These are phyloP conservation scores for Stylonectria norvegica DNA, from an alignment of 2,329 filamentous ascomycete species.

Conservation along the genomic window DNA sequence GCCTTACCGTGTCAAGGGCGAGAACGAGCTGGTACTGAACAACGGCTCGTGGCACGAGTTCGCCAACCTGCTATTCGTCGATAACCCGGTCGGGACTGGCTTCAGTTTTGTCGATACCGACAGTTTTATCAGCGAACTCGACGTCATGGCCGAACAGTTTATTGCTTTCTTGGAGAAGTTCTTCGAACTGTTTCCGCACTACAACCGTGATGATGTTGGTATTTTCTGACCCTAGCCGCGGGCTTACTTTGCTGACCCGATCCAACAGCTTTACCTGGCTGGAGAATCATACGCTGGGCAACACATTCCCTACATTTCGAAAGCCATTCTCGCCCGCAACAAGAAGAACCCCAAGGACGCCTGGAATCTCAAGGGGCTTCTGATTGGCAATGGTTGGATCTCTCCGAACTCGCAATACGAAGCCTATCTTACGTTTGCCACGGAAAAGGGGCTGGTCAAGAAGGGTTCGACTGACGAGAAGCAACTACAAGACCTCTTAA, in stretches of 20 bases:
- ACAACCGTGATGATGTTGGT: conserved; percentile 85
- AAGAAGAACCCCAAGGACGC: conserved; percentile 46
- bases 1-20: conserved; percentile 80
- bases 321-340: conserved; percentile 85
- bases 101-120: conserved; percentile 95
- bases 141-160: conserved; percentile 87
- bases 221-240: background rate
- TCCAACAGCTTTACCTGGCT: conserved; percentile 76
- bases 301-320: conserved; percentile 95
- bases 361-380: conserved; percentile 80
- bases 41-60: conserved; percentile 99
- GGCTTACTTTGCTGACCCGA: conserved; percentile 17
- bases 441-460: conserved; percentile 69
- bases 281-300: conserved; percentile 97
- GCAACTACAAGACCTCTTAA: conserved; percentile 65
- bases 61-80: conserved; percentile 92
- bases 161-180: conserved; percentile 86
- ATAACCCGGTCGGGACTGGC: conserved; percentile 94
- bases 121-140: conserved; percentile 78
- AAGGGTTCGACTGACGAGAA: conserved; percentile 62
- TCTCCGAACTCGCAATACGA: conserved; percentile 86
- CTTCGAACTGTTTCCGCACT: conserved; percentile 87
- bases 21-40: conserved; percentile 70
- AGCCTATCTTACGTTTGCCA: conserved; percentile 77
- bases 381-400: conserved; percentile 99